A percentile compares a stretch with the other conserved stretches of the same genome.
Conservation (phyloP, 805 yeast genomes). For the Metschnikowia proteae region DNA sequence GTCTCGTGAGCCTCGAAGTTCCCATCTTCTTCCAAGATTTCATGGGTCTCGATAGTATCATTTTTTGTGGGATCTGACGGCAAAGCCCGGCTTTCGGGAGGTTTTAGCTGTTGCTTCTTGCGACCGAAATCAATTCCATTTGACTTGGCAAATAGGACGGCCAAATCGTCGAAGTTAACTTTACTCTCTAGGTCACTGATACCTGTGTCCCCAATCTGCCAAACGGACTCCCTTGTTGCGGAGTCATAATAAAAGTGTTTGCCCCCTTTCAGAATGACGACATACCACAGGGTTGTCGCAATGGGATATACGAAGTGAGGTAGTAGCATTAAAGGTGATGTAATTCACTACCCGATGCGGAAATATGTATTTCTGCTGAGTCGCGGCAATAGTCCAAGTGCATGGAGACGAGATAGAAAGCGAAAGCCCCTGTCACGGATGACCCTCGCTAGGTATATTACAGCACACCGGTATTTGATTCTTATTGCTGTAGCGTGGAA, state of each 20-base stretch:
- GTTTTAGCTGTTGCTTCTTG: neutral
- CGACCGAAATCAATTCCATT: slow-evolving; percentile 17
- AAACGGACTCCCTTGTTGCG: slow-evolving; percentile 21
- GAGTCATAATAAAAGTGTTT: slow-evolving; percentile 32
- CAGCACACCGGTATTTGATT: no score
- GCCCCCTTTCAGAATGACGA: slow-evolving; percentile 25
- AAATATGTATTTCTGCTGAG: neutral
- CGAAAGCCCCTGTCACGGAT: neutral
- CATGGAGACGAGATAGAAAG: no score
- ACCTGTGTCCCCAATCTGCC: slow-evolving; percentile 32
- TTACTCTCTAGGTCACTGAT: slow-evolving; percentile 16
- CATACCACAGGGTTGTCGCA: slow-evolving; percentile 22
- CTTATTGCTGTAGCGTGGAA: no score
- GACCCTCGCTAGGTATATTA: no score
- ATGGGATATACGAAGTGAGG: slow-evolving; percentile 16
- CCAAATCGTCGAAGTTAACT: slow-evolving; percentile 30
- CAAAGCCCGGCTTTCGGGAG: neutral
- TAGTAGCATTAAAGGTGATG: slow-evolving; percentile 5
- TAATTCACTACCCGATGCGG: neutral
- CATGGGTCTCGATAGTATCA: neutral
- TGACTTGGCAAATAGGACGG: slow-evolving; percentile 26
- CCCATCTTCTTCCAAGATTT: neutral
- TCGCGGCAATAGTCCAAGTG: neutral
- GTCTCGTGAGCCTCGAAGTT: neutral
- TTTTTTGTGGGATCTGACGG: neutral